These are phyloP conservation scores for Pythium plurisporium DNA, from an alignment of 352 stramenopile genomes.

Conservation along the genomic window DNA sequence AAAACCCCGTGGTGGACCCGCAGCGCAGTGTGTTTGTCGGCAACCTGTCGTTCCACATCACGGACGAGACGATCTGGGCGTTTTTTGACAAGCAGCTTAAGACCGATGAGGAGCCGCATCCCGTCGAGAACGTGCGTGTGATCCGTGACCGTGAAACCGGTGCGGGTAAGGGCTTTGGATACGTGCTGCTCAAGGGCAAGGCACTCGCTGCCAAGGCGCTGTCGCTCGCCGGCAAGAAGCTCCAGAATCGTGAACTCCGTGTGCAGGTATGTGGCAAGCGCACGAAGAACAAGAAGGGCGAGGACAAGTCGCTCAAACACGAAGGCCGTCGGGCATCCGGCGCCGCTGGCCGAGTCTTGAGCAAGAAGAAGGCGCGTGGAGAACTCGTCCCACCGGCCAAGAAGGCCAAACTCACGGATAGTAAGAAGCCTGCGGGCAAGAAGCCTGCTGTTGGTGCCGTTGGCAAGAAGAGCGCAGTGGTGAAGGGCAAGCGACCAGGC, in stretches of 20 bases:
- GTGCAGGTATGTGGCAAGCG: slow-evolving; percentile 81
- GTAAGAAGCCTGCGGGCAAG: slow-evolving; percentile 17
- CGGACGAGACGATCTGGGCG: slow-evolving; percentile 64
- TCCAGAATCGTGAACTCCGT: slow-evolving; percentile 64
- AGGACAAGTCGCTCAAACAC: slow-evolving; percentile 37
- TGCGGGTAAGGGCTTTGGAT: slow-evolving; percentile 91
- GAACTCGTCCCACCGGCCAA: slow-evolving; percentile 2
- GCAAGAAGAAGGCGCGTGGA: slow-evolving; percentile 50
- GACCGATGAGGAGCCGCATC: slow-evolving; percentile 54
- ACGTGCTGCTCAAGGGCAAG: slow-evolving; percentile 76
- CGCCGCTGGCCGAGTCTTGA: slow-evolving; percentile 49
- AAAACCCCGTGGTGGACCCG: slow-evolving; percentile 64
- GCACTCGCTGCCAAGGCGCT: slow-evolving; percentile 69
- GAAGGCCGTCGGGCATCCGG: slow-evolving; percentile 56
- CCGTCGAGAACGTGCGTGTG: slow-evolving; percentile 85
- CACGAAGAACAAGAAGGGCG: slow-evolving; percentile 73
- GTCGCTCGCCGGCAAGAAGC: slow-evolving; percentile 54
- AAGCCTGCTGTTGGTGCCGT: slow-evolving; percentile 24
- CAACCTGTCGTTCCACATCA: slow-evolving; percentile 84
- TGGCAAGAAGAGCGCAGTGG: slow-evolving; percentile 30
- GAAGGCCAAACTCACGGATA: slow-evolving; percentile 2
- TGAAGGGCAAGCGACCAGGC: not conserved
- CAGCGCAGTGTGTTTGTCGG: slow-evolving; percentile 88
- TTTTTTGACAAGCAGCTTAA: slow-evolving; percentile 74
- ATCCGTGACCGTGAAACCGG: slow-evolving; percentile 87